Conservation (phyloP, 2,329 filamentous ascomycete species). For the Neoscytalidium dimidiatum region DNA sequence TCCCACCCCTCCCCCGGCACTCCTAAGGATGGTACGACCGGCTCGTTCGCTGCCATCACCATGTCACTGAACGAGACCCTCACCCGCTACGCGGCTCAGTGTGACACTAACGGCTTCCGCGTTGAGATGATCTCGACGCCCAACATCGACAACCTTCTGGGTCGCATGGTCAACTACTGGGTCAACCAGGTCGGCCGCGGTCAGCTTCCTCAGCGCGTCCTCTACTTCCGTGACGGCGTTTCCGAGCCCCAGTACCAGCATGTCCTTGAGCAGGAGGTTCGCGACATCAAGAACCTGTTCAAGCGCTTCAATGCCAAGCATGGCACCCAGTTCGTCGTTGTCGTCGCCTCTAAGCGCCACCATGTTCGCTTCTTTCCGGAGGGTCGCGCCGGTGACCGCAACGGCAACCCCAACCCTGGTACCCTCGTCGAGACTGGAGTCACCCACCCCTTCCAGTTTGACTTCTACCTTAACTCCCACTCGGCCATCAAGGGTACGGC, state of each 20-base stretch:
- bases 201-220: constrained; percentile 69
- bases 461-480: constrained; percentile 76
- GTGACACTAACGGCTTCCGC: constrained; percentile 80
- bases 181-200: constrained; percentile 54
- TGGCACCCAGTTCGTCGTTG: constrained; percentile 73
- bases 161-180: constrained; percentile 67
- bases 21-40: constrained; percentile 42
- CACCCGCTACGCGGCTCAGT: constrained; percentile 75
- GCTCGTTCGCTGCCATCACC: constrained; percentile 84
- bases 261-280: constrained; percentile 77
- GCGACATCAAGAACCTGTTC: constrained; percentile 59
- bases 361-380: constrained; percentile 91
- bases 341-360: constrained; percentile 90
- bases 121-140: constrained; percentile 73
- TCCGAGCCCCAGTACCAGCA: constrained; percentile 82
- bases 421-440: constrained; percentile 85
- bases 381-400: constrained; percentile 61
- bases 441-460: constrained; percentile 88
- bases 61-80: constrained; percentile 72
- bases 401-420: constrained; percentile 81
- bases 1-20: constrained; percentile 75
- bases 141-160: constrained; percentile 69
- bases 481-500: constrained; percentile 91
- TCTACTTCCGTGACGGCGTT: constrained; percentile 93
- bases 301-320: constrained; percentile 33